A percentile compares a stretch with the other conserved stretches of the same genome.
These are phyloP conservation scores for Fraxinus xanthoxyloides DNA, from an alignment of 305 asterid genomes.

Conservation along the genomic window DNA sequence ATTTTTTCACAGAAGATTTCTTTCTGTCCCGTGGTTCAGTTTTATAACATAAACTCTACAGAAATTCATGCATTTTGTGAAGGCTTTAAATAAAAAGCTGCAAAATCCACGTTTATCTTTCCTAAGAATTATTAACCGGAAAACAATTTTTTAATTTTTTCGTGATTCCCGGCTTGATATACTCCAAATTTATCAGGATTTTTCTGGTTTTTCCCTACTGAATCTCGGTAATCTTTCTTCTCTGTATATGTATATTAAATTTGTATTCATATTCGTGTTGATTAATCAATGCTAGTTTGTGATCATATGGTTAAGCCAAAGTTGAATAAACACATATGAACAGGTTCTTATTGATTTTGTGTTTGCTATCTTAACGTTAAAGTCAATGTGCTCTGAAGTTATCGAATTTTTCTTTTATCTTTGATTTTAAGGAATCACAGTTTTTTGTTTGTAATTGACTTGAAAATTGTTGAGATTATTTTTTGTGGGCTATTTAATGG, in stretches of 20 bases:
- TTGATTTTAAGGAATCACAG: conserved; percentile 25
- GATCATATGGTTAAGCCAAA: conserved; percentile 15
- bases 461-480: conserved; percentile 7
- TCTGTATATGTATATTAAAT: conserved; percentile 7
- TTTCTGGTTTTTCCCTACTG: conserved; percentile 28
- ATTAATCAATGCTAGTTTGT: not conserved
- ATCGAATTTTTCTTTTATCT: conserved; percentile 4
- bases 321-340: not conserved
- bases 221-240: conserved; percentile 24
- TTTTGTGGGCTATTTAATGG: not conserved
- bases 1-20: conserved; percentile 17
- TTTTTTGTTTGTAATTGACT: conserved; percentile 12
- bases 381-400: conserved; percentile 13
- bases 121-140: conserved; percentile 19
- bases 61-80: conserved; percentile 17
- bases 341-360: not conserved
- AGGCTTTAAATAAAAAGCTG: conserved; percentile 11
- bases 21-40: conserved; percentile 17
- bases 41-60: conserved; percentile 7
- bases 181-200: conserved; percentile 1
- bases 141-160: not conserved
- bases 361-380: not conserved
- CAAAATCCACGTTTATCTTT: conserved; percentile 16
- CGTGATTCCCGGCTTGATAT: conserved; percentile 19
- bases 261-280: not conserved